Evolutionary conservation across 2,329 filamentous ascomycete genomes (phyloP).

Genomic region (Paramyrothecium roridum): DNA sequence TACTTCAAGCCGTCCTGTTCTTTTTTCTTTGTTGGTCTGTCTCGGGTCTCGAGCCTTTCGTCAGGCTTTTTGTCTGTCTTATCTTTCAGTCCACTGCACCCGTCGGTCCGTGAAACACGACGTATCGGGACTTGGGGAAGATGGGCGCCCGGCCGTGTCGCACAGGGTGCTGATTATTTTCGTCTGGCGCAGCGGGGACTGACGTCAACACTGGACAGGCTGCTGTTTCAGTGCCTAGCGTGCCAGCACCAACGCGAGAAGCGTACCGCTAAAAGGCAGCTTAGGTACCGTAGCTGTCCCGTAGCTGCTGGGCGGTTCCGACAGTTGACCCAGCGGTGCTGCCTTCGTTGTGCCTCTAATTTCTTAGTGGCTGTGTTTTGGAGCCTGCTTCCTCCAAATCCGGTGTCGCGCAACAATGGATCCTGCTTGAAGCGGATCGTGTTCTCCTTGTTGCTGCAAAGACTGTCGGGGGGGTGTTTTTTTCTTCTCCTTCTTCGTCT

Average conservation of each 20-base stretch:
- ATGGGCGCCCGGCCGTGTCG: neutral
- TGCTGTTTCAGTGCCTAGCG: neutral
- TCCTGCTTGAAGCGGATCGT: neutral
- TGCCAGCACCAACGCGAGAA: neutral
- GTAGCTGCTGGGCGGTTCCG: too few relatives aligned
- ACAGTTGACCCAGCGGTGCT: too few relatives aligned
- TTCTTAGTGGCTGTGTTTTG: too few relatives aligned
- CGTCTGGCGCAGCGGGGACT: neutral
- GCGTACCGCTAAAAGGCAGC: too few relatives aligned
- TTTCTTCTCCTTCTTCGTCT: too few relatives aligned
- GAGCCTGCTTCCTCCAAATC: neutral
- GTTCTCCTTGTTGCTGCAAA: neutral
- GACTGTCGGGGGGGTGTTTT: too few relatives aligned
- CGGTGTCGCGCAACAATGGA: neutral
- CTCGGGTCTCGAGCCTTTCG: constrained; percentile 1
- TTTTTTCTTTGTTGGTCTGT: constrained; percentile 19
- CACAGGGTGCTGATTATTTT: neutral
- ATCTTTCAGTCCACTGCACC: too few relatives aligned
- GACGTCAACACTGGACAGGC: neutral
- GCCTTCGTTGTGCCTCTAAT: too few relatives aligned
- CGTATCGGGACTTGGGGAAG: neutral
- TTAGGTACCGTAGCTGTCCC: too few relatives aligned
- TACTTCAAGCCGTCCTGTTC: constrained; percentile 9
- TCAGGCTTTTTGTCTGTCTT: constrained; percentile 4
- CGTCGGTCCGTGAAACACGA: neutral